Conservation (phyloP, 2,329 filamentous ascomycete genomes). For the Venturia nashicola region DNA sequence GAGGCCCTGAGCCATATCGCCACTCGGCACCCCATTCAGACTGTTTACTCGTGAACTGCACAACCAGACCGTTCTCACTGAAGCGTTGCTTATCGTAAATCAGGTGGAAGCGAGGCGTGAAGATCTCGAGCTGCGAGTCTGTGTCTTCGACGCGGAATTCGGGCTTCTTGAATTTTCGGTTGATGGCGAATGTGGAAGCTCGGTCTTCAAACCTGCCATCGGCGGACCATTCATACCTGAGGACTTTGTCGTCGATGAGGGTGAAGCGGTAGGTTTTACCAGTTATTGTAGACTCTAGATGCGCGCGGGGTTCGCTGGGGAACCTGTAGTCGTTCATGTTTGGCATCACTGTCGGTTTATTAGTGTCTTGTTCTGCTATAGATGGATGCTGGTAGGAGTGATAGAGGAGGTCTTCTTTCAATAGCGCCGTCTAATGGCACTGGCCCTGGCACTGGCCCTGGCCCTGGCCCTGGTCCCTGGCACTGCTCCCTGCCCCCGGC, state of each 20-base stretch:
- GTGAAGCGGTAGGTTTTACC: slow-evolving; percentile 47
- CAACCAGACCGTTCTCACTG: slow-evolving; percentile 34
- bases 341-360: background rate
- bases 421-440: too few species aligned
- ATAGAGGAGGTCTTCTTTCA: too few species aligned
- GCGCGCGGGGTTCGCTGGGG: slow-evolving; percentile 31
- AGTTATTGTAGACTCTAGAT: slow-evolving; percentile 32
- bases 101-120: slow-evolving; percentile 42
- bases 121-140: slow-evolving; percentile 39
- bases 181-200: slow-evolving; percentile 48
- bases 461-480: too few species aligned
- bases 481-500: too few species aligned
- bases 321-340: slow-evolving; percentile 27
- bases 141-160: slow-evolving; percentile 37
- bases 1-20: slow-evolving; percentile 38
- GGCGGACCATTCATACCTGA: slow-evolving; percentile 50
- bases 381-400: too few species aligned
- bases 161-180: slow-evolving; percentile 36
- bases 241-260: slow-evolving; percentile 41
- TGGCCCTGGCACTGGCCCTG: too few species aligned
- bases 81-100: slow-evolving; percentile 48
- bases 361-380: too few species aligned
- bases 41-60: slow-evolving; percentile 5
- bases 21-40: slow-evolving; percentile 23
- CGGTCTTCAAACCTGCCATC: slow-evolving; percentile 51